These are phyloP conservation scores for Schizochytrium sp. DNA, from an alignment of 108 stramenopile species.

Conservation along the genomic window DNA sequence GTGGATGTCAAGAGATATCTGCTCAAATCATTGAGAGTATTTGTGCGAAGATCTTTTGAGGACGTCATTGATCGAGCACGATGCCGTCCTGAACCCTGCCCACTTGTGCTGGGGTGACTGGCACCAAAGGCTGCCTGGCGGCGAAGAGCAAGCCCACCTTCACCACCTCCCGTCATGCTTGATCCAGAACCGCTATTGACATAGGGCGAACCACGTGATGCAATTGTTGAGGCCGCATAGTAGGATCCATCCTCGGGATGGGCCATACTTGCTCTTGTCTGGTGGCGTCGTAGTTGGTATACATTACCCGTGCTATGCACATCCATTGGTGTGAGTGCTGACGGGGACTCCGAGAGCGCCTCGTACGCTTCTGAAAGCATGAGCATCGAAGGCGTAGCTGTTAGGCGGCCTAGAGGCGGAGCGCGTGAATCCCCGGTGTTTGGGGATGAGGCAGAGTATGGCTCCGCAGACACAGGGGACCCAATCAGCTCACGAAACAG, in stretches of 20 bases:
- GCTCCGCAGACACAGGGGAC: conserved; percentile 43
- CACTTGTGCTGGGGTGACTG: not conserved
- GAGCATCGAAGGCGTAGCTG: conserved; percentile 56
- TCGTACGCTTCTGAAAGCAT: conserved; percentile 49
- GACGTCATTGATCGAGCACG: too few relatives aligned
- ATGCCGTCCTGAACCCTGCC: too few relatives aligned
- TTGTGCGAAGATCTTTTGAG: too few relatives aligned
- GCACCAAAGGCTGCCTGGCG: conserved; percentile 8
- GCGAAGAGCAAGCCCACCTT: not conserved
- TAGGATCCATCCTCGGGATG: too few relatives aligned
- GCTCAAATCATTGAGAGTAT: too few relatives aligned
- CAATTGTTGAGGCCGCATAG: too few relatives aligned
- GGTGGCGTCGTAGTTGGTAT: conserved; percentile 46
- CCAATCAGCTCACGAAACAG: not conserved
- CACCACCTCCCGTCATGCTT: not conserved
- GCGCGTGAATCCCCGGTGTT: not conserved
- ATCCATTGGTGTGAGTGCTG: conserved; percentile 41
- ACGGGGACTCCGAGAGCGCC: conserved; percentile 52
- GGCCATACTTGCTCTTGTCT: too few relatives aligned
- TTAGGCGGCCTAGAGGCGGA: not conserved
- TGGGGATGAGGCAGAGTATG: not conserved
- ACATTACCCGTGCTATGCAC: conserved; percentile 42
- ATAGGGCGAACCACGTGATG: too few relatives aligned
- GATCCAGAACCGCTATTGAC: too few relatives aligned
- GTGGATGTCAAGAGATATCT: too few relatives aligned